Percentiles rank a stretch among this genome's conserved stretches.
Conservation (phyloP, 257 asterid species). For the Prunella vulgaris region DNA sequence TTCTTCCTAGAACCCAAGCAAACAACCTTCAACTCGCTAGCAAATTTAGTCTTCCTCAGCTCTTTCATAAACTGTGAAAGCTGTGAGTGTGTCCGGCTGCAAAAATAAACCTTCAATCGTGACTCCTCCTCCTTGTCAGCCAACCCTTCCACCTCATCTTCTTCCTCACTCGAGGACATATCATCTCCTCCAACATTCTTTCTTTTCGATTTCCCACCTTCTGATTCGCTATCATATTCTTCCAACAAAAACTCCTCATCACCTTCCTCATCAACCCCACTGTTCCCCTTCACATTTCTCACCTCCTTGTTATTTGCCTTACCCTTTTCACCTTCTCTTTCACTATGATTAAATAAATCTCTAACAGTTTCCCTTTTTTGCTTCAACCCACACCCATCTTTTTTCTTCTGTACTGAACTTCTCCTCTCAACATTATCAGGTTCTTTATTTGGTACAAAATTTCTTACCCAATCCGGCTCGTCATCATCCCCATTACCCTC, state of each 20-base stretch:
- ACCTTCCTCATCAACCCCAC: slow-evolving; percentile 44
- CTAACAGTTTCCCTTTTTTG: slow-evolving; percentile 27
- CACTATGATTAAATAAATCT: slow-evolving; percentile 38
- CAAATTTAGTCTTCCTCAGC: slow-evolving; percentile 79
- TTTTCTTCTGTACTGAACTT: slow-evolving; percentile 18
- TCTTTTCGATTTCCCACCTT: slow-evolving; percentile 52
- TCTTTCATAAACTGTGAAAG: slow-evolving; percentile 94
- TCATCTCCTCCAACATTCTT: slow-evolving; percentile 43
- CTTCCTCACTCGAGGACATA: slow-evolving; percentile 66
- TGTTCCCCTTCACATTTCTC: slow-evolving; percentile 28
- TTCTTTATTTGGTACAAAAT: slow-evolving; percentile 51
- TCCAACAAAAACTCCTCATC: slow-evolving; percentile 77
- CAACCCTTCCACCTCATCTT: slow-evolving; percentile 41
- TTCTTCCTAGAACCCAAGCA: slow-evolving; percentile 94
- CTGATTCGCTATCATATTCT: slow-evolving; percentile 72
- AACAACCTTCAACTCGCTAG: slow-evolving; percentile 64
- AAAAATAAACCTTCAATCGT: slow-evolving; percentile 61
- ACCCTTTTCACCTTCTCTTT: slow-evolving; percentile 25
- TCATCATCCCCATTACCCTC: slow-evolving; percentile 56
- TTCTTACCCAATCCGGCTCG: slow-evolving; percentile 93
- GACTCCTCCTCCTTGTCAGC: slow-evolving; percentile 52
- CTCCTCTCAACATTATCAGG: slow-evolving; percentile 33
- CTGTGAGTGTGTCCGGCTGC: slow-evolving; percentile 98
- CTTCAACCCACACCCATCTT: slow-evolving; percentile 22
- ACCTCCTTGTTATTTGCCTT: slow-evolving; percentile 21